A percentile compares a stretch with the other conserved stretches of the same genome.
These are phyloP conservation scores for Fragaria vesca DNA, from an alignment of 306 rosid genomes.

Conservation along the genomic window DNA sequence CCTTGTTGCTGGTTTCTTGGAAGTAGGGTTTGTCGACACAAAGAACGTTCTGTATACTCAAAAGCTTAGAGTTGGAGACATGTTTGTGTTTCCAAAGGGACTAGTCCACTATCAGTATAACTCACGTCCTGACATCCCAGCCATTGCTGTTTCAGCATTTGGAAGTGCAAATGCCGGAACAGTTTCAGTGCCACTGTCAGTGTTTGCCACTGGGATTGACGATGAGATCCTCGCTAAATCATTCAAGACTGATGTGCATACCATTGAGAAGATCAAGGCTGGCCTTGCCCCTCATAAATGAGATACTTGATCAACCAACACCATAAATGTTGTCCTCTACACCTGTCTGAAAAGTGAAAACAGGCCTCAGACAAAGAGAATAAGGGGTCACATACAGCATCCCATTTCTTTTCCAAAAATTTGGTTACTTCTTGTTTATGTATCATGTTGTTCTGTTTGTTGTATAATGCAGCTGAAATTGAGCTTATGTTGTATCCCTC, in stretches of 20 bases:
- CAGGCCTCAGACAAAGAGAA: not conserved
- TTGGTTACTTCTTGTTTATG: not conserved
- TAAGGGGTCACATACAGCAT: not conserved
- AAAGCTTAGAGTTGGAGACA: constrained; percentile 29
- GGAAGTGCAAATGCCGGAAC: constrained; percentile 41
- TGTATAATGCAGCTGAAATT: not conserved
- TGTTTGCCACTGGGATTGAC: constrained; percentile 27
- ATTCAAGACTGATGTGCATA: constrained; percentile 26
- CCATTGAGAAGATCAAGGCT: constrained; percentile 23
- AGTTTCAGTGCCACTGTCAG: constrained; percentile 20
- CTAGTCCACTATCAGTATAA: constrained; percentile 40
- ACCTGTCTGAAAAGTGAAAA: not conserved
- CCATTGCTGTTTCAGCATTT: constrained; percentile 31
- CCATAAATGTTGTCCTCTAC: not conserved
- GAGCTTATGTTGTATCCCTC: not conserved
- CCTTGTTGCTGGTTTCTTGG: constrained; percentile 27
- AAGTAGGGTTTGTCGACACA: constrained; percentile 35
- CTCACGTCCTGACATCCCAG: not conserved
- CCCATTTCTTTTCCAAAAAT: not conserved
- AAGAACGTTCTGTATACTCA: constrained; percentile 17
- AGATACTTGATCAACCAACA: not conserved
- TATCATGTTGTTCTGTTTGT: not conserved
- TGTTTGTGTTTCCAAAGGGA: constrained; percentile 42
- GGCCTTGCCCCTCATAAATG: constrained; percentile 11
- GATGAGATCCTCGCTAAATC: constrained; percentile 23